Percentiles rank a stretch among this genome's conserved stretches.
These are phyloP conservation scores for Linnemannia zychae DNA, from an alignment of 192 early-diverging fungal species.

Conservation along the genomic window DNA sequence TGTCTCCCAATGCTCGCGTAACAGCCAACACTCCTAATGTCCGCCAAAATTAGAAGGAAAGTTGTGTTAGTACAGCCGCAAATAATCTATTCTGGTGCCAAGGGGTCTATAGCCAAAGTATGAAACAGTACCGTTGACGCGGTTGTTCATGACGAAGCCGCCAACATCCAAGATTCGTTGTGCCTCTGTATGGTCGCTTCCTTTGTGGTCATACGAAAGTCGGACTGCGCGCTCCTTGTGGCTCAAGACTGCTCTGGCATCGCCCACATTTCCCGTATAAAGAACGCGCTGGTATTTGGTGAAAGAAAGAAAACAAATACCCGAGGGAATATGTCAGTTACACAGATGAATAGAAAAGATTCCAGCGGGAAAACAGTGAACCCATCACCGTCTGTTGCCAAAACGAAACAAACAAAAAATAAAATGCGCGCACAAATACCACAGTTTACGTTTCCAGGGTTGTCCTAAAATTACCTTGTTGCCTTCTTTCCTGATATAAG, in stretches of 20 bases:
- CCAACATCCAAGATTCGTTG: constrained; percentile 93
- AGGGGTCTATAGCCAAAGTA: no score
- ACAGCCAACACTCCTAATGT: constrained; percentile 90
- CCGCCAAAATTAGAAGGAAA: background rate
- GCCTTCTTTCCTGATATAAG: constrained; percentile 70
- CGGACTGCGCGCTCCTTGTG: constrained; percentile 86
- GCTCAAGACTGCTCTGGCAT: constrained; percentile 94
- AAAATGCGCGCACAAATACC: background rate
- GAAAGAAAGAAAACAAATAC: background rate
- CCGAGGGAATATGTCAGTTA: background rate
- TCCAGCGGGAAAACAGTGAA: constrained; percentile 1
- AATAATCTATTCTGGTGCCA: background rate
- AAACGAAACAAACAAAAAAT: background rate
- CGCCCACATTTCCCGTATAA: constrained; percentile 97
- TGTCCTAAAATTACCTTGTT: constrained; percentile 29
- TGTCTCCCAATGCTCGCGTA: constrained; percentile 95
- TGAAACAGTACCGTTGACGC: constrained; percentile 87
- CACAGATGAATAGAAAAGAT: background rate
- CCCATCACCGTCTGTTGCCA: background rate
- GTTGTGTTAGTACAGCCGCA: constrained; percentile 5
- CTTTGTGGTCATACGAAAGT: constrained; percentile 99
- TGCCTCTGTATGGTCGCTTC: constrained; percentile 90
- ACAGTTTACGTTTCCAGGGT: background rate
- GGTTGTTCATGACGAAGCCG: constrained; percentile 97
- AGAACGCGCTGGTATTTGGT: constrained; percentile 75